These are phyloP conservation scores for Cicer bijugum DNA, from an alignment of 306 rosid genomes.

Conservation along the genomic window DNA sequence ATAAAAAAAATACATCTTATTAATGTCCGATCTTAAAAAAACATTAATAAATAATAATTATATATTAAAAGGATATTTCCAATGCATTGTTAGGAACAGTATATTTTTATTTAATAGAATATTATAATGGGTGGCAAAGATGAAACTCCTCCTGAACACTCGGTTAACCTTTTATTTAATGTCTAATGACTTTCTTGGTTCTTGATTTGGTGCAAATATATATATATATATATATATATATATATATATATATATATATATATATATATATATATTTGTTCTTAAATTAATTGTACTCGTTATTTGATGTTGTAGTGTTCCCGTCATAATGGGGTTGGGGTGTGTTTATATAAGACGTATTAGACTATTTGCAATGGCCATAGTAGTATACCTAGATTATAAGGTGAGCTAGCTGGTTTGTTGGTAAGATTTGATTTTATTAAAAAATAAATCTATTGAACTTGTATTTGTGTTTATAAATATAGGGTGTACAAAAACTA, in stretches of 20 bases:
- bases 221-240: no score
- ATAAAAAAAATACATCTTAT: no score
- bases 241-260: no score
- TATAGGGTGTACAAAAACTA: constrained; percentile 81
- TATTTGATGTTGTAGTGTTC: constrained; percentile 37
- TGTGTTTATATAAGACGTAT: constrained; percentile 50
- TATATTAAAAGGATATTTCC: no score
- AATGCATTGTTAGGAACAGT: no score
- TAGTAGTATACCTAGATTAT: constrained; percentile 56
- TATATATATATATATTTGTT: constrained; percentile 32
- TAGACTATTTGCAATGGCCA: constrained; percentile 54
- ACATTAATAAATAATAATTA: no score
- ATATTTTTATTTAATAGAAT: no score
- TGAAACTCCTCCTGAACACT: no score
- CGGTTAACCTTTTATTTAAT: no score
- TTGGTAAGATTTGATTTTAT: constrained; percentile 22
- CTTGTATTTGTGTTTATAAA: constrained; percentile 37
- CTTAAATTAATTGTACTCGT: constrained; percentile 18
- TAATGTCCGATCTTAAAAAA: no score
- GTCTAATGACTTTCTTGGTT: constrained; percentile 18
- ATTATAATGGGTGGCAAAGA: no score
- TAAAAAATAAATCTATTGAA: constrained; percentile 23
- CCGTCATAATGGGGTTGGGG: constrained; percentile 56
- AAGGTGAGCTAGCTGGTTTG: constrained; percentile 50
- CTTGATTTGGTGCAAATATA: constrained; percentile 42